These are phyloP conservation scores for Chrysanthemum lavandulifolium DNA, from an alignment of 129 eudicot genomes.

Conservation along the genomic window DNA sequence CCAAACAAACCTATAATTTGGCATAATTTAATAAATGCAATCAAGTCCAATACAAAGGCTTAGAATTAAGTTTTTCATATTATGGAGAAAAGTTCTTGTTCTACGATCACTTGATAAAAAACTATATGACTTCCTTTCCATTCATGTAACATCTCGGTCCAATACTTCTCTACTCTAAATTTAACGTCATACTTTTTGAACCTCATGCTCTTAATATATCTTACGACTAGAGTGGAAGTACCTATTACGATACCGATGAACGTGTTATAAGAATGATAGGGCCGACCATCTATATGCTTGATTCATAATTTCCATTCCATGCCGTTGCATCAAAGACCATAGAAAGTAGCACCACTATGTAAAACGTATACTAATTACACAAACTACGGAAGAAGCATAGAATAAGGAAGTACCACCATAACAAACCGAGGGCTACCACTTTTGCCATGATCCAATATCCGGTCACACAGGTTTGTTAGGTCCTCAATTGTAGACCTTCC, in stretches of 20 bases:
- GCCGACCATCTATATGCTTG: not conserved
- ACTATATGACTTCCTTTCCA: too few relatives aligned
- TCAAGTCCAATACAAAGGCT: too few relatives aligned
- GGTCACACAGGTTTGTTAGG: conserved; percentile 24
- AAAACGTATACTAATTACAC: not conserved
- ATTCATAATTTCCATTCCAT: not conserved
- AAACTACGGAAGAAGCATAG: not conserved
- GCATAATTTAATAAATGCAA: too few relatives aligned
- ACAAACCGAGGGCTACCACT: conserved; percentile 26
- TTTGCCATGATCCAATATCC: conserved; percentile 20
- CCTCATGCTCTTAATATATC: not conserved
- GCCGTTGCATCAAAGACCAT: not conserved
- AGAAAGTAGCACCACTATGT: not conserved
- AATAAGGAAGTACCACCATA: conserved; percentile 11
- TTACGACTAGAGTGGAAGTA: not conserved
- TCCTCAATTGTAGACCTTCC: conserved; percentile 1
- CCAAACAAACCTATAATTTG: too few relatives aligned
- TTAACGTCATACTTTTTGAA: too few relatives aligned
- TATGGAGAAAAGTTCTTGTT: too few relatives aligned
- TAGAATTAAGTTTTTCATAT: too few relatives aligned
- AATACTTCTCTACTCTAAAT: too few relatives aligned
- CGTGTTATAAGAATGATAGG: not conserved
- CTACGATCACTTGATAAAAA: too few relatives aligned
- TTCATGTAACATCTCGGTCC: too few relatives aligned
- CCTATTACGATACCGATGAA: conserved; percentile 10